A percentile compares a stretch with the other conserved stretches of the same genome.
phyloP scores from a whole-genome alignment of 2,329 filamentous ascomycete genomes.

The Alternaria sp. region DNA sequence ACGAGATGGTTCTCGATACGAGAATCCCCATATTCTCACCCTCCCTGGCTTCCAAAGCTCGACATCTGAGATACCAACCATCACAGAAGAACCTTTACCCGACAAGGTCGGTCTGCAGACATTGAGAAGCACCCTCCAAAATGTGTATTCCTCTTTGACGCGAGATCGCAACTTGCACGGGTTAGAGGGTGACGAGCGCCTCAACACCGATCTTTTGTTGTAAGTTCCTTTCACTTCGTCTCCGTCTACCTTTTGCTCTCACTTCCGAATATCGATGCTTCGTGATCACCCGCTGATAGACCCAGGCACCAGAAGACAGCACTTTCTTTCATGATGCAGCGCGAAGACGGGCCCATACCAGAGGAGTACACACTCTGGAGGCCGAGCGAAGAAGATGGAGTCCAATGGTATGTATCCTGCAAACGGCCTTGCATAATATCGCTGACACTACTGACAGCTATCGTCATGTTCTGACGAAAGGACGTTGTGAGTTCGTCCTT shows the following conservation, averaged over 20 bases:
- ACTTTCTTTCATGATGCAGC: constrained; percentile 37
- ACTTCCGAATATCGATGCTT: not conserved
- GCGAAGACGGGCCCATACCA: constrained; percentile 41
- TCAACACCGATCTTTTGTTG: constrained; percentile 26
- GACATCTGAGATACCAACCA: not conserved
- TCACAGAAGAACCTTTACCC: not conserved
- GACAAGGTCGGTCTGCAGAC: not conserved
- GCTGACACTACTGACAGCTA: constrained; percentile 29
- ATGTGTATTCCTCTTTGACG: constrained; percentile 32
- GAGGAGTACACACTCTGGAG: constrained; percentile 37
- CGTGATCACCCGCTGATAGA: not conserved
- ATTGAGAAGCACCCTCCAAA: not conserved
- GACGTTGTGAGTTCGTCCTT: constrained; percentile 14
- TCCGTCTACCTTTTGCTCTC: not conserved
- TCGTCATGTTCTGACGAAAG: constrained; percentile 51
- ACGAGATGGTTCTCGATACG: constrained; percentile 19
- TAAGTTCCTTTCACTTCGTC: not conserved
- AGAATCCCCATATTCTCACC: constrained; percentile 37
- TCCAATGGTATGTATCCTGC: constrained; percentile 19
- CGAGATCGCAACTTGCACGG: constrained; percentile 20
- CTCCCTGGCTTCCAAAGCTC: constrained; percentile 13
- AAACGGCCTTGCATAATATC: not conserved
- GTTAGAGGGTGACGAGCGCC: constrained; percentile 29
- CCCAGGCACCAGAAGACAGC: constrained; percentile 35
- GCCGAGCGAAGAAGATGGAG: constrained; percentile 22